Evolutionary conservation across 805 yeast genomes (phyloP), one percentile per base, ranked within the genome.

Genomic region (Monosporozyma unispora): DNA sequence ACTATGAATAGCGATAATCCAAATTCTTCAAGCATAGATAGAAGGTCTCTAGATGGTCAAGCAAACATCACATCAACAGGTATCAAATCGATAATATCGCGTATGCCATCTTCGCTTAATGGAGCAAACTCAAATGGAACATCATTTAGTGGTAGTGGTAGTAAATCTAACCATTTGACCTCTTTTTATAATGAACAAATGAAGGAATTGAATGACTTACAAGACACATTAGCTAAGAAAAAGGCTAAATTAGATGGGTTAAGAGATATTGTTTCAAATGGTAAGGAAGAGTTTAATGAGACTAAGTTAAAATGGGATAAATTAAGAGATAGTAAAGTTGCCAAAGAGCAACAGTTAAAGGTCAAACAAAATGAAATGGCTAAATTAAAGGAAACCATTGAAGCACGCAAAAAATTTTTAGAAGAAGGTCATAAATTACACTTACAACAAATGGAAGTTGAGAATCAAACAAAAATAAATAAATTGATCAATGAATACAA

Each of bases 391-490:
- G 61, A 63, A 19, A 67, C 60, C 29, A 49, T 64, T 2, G 49
- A 55, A 7, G 58, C 58, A 1, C 57, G 56, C 60, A 62, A 54
- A 37, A 49, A 48, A 37, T 57, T 53, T 41, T 50, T 59, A 45
- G 60, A 51, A 46, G 61, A 56, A 16, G 68, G 64, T 3, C 71
- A 67, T 45, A 69, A 66, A 18, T 54, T 71, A 22, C 64, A 67
- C 48, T 40, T 64, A 37, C 59, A 66, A 43, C 63, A 67, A 52
- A 45, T 66, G 50, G 59, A 63, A 25, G 60, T 64, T 14, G 69
- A 68, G 25, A 61, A 69, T 46, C 72, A 73, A 16, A 68, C 69
- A 33, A 68, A 71, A 23, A 55, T 69, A 18, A 68, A 66, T 35
- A 61, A 66, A 18, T 45, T 69, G 25, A 66, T 64, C 21, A 65